A percentile compares a stretch with the other conserved stretches of the same genome.
Evolutionary conservation across 495 filamentous ascomycete genomes (phyloP).

Genomic region (Symbiotaphrina buchneri): DNA sequence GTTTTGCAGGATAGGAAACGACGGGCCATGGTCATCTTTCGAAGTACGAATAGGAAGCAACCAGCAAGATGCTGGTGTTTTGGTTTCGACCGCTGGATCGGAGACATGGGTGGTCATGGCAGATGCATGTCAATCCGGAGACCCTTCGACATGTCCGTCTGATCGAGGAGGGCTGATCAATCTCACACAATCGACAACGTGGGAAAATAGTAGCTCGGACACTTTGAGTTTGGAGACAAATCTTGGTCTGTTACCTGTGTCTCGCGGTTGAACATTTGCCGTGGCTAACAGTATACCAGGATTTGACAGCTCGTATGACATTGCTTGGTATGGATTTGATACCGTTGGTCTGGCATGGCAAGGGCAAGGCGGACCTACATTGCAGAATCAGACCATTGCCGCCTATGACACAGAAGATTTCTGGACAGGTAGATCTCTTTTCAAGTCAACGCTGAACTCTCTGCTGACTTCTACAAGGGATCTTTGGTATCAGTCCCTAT

Average conservation of each 20-base stretch:
- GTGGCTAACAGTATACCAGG: too few relatives aligned
- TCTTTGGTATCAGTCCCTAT: slow-evolving; percentile 29
- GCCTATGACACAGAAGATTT: slow-evolving; percentile 21
- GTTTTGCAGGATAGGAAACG: slow-evolving; percentile 27
- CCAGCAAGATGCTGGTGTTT: slow-evolving; percentile 19
- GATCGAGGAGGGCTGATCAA: slow-evolving; percentile 24
- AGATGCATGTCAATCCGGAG: slow-evolving; percentile 9
- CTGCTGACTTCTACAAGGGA: too few relatives aligned
- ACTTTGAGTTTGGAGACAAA: slow-evolving; percentile 17
- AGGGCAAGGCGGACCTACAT: slow-evolving; percentile 16
- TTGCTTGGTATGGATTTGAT: slow-evolving; percentile 25
- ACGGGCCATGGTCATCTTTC: slow-evolving; percentile 30
- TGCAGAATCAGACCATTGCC: slow-evolving; percentile 24
- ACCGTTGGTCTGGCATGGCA: slow-evolving; percentile 22
- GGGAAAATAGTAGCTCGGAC: slow-evolving; percentile 15
- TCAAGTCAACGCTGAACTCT: slow-evolving; percentile 13
- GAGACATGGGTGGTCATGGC: slow-evolving; percentile 19
- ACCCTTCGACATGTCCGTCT: slow-evolving; percentile 15
- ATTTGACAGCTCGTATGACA: too few relatives aligned
- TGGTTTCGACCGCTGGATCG: slow-evolving; percentile 21
- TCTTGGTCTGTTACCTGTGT: too few relatives aligned
- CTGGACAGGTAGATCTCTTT: slow-evolving; percentile 22
- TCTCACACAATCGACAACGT: slow-evolving; percentile 23
- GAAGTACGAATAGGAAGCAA: slow-evolving; percentile 24
- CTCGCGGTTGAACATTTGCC: too few relatives aligned